Evolutionary conservation across 2,329 filamentous ascomycete genomes (phyloP), one percentile per base, ranked within the genome.

Genomic region (Aspergillus carbonarius): DNA sequence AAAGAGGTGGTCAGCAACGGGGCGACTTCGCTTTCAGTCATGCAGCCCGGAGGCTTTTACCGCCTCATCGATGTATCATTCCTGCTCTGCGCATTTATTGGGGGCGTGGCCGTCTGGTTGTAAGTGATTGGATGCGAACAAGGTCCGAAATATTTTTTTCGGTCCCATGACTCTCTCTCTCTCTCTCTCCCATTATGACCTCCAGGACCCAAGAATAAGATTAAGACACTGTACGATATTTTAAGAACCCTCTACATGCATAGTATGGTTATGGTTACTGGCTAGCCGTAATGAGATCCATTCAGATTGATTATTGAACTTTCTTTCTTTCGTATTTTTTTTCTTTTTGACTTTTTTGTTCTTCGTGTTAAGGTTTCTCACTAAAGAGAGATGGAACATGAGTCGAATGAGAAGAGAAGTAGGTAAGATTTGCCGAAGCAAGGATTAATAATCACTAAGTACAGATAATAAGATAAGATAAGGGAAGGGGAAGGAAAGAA

Each of bases 91-190:
- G n/a, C 53, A 35, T 34, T 35, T 27, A 40, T 57, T 9, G 55
- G 58, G 20, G 48, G 49, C 13, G 46, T 62, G 30, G 55, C 58
- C 10, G 20, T 58, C 35, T 62, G 55, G 58, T 40, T 61, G 20
- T 61, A 35, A 46, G 35, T 34, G 34, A 51, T 44, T 37, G 54
- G n/a, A 17, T 30, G 12, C 18, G 23, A 23, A 44, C 5, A 8
- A 30, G 10, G 8, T 27, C 25, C 25, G 25, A 6, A 27, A 5
- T 8, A 5, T 27, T 27, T 8, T 8, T 32, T 32, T 32, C 30
- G 30, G 9, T 39, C n/a, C 15, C 15, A 15, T 39, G 35, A 17
- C 15, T 39, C 8, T 35, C 10, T 4, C 13, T 35, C 3, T 9
- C 12, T 35, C 10, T 35, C 3, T 9, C 34, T 35, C 4, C 15